phyloP scores from a whole-genome alignment of 2,329 filamentous ascomycete species.

The Hymenoscyphus linearis region DNA sequence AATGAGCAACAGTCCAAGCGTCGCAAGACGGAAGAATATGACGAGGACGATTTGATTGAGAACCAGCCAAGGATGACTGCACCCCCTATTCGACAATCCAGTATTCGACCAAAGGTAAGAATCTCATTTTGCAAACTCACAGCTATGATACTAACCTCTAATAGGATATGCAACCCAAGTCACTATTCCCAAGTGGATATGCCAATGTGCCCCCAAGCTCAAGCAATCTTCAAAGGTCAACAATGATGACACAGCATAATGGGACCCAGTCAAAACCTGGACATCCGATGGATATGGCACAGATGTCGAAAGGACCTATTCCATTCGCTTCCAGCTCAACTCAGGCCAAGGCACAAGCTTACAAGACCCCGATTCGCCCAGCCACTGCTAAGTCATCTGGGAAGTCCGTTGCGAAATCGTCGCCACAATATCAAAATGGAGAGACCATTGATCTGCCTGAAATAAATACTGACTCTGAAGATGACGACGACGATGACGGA shows the following conservation, averaged over 20 bases:
- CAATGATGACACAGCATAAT: conserved; percentile 62
- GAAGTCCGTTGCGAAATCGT: conserved; percentile 60
- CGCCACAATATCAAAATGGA: conserved; percentile 81
- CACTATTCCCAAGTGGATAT: conserved; percentile 57
- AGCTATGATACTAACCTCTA: conserved; percentile 33
- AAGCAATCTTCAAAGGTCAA: conserved; percentile 45
- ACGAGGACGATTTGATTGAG: conserved; percentile 58
- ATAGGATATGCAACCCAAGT: conserved; percentile 57
- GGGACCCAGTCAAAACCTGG: conserved; percentile 54
- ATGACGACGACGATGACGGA: conserved; percentile 65
- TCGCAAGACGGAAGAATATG: conserved; percentile 65
- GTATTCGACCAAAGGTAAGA: conserved; percentile 42
- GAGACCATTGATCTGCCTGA: conserved; percentile 90
- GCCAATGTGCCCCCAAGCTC: conserved; percentile 46
- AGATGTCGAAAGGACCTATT: conserved; percentile 82
- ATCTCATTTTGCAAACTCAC: conserved; percentile 18
- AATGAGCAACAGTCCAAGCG: conserved; percentile 65
- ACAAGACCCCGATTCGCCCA: conserved; percentile 66
- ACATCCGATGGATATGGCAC: conserved; percentile 78
- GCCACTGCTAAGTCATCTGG: conserved; percentile 34
- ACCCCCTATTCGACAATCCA: conserved; percentile 79
- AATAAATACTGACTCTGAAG: conserved; percentile 90
- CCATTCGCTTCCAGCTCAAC: conserved; percentile 73
- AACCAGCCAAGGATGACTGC: conserved; percentile 66
- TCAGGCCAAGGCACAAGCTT: conserved; percentile 43